phyloP scores from a whole-genome alignment of 495 filamentous ascomycete species.

The Penicillium waksmanii region DNA sequence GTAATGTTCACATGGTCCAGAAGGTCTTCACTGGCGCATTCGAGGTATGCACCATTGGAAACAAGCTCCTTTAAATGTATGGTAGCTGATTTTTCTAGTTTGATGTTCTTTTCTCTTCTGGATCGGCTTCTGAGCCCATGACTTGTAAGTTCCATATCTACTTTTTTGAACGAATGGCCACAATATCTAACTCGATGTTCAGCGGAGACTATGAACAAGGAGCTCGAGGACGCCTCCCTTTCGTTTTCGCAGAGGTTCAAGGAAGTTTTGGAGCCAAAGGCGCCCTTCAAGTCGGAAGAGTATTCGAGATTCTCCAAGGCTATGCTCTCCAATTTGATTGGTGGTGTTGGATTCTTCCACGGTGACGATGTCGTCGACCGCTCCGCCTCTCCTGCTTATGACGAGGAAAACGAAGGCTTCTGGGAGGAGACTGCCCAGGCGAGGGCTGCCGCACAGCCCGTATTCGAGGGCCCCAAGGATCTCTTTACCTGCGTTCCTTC shows the following conservation, averaged over 20 bases:
- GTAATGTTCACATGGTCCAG: slow-evolving; percentile 88
- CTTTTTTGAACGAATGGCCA: background rate
- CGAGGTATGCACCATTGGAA: slow-evolving; percentile 51
- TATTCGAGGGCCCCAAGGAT: slow-evolving; percentile 80
- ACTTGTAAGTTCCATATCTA: slow-evolving; percentile 50
- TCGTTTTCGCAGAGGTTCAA: slow-evolving; percentile 76
- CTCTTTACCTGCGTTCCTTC: slow-evolving; percentile 94
- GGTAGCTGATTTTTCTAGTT: slow-evolving; percentile 57
- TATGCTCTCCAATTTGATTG: slow-evolving; percentile 92
- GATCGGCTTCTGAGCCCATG: slow-evolving; percentile 62
- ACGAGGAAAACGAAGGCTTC: slow-evolving; percentile 96
- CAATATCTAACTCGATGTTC: slow-evolving; percentile 34
- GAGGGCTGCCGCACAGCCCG: slow-evolving; percentile 62
- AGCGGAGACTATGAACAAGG: slow-evolving; percentile 69
- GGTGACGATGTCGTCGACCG: slow-evolving; percentile 86
- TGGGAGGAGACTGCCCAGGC: slow-evolving; percentile 90
- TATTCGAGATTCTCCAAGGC: slow-evolving; percentile 82
- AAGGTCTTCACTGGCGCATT: slow-evolving; percentile 91
- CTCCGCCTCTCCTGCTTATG: slow-evolving; percentile 87
- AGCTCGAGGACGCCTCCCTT: slow-evolving; percentile 66
- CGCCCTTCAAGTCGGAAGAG: slow-evolving; percentile 73
- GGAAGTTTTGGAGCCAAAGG: slow-evolving; percentile 70
- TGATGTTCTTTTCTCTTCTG: slow-evolving; percentile 88
- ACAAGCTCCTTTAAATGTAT: background rate
- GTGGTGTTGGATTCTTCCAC: slow-evolving; percentile 94